Percentiles rank a stretch among this genome's conserved stretches.
Evolutionary conservation across 164 flowering plant species (phyloP).

Genomic region (Annona squamosa): DNA sequence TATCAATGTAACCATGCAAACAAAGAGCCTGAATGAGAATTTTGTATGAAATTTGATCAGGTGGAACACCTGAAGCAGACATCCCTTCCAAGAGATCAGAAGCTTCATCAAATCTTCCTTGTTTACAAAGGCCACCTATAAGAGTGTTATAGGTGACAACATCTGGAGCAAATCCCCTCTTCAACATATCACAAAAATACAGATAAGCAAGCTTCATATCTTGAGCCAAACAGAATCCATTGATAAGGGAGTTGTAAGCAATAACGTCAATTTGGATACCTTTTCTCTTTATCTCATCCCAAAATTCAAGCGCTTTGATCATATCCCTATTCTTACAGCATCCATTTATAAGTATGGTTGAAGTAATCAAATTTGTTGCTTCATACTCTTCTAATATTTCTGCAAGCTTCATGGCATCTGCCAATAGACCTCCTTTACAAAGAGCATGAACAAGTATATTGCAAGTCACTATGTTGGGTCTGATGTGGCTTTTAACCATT

Average conservation of each 20-base stretch:
- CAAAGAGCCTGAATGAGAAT: conserved; percentile 55
- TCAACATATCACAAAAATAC: conserved; percentile 45
- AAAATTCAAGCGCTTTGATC: conserved; percentile 34
- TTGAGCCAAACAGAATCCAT: conserved; percentile 40
- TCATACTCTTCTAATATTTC: conserved; percentile 35
- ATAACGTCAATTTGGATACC: conserved; percentile 34
- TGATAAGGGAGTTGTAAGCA: conserved; percentile 62
- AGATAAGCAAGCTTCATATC: conserved; percentile 31
- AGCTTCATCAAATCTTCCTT: conserved; percentile 51
- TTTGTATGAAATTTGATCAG: conserved; percentile 59
- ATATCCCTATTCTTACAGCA: conserved; percentile 44
- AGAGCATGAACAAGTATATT: conserved; percentile 63
- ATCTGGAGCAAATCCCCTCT: conserved; percentile 56
- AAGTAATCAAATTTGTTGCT: conserved; percentile 37
- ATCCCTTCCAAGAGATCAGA: conserved; percentile 33
- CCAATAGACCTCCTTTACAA: conserved; percentile 51
- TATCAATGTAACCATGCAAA: conserved; percentile 34
- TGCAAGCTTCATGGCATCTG: conserved; percentile 39
- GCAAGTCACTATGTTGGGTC: conserved; percentile 56
- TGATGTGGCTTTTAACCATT: conserved; percentile 40
- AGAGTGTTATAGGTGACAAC: conserved; percentile 59
- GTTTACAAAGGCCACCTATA: conserved; percentile 47
- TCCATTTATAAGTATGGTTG: conserved; percentile 67
- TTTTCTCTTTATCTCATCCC: conserved; percentile 37
- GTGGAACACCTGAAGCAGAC: conserved; percentile 48